A percentile compares a stretch with the other conserved stretches of the same genome.
Conservation (phyloP, 208 protist genomes). For the Angomonas desouzai region DNA sequence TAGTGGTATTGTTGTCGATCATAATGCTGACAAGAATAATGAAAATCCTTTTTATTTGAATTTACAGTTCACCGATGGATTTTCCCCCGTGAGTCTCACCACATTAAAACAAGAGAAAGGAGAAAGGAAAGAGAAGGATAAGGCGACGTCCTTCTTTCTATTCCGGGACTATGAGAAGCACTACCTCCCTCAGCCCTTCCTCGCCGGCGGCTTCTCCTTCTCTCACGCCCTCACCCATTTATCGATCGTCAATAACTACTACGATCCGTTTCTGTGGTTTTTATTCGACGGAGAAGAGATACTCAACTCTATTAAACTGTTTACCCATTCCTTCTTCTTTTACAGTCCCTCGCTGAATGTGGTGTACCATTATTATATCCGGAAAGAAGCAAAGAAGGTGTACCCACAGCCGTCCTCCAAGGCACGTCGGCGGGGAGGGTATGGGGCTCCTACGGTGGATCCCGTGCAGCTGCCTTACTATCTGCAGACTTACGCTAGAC, state of each 20-base stretch:
- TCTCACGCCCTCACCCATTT: slow-evolving; percentile 29
- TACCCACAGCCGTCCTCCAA: slow-evolving; percentile 21
- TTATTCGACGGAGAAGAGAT: slow-evolving; percentile 95
- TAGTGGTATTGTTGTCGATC: slow-evolving; percentile 17
- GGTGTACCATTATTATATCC: slow-evolving; percentile 80
- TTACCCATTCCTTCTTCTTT: slow-evolving; percentile 91
- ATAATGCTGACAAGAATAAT: background rate
- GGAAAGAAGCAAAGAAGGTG: slow-evolving; percentile 49
- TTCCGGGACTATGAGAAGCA: slow-evolving; percentile 18
- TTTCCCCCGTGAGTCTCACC: background rate
- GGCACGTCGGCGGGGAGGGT: too few species aligned
- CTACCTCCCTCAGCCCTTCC: slow-evolving; percentile 71
- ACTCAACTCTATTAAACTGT: slow-evolving; percentile 76
- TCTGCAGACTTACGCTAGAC: slow-evolving; percentile 21
- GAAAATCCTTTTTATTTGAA: background rate
- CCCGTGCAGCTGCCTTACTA: background rate
- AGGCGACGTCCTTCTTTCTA: slow-evolving; percentile 18
- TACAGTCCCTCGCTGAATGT: slow-evolving; percentile 67
- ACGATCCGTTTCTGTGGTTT: slow-evolving; percentile 89
- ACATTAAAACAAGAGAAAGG: too few species aligned
- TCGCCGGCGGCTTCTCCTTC: slow-evolving; percentile 78
- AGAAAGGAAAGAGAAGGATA: too few species aligned
- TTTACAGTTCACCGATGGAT: background rate
- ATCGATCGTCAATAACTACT: slow-evolving; percentile 60
- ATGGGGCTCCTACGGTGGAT: background rate